Percentiles rank a stretch among this genome's conserved stretches.
These are phyloP conservation scores for Aspergillus nidulans DNA, from an alignment of 495 filamentous ascomycete species.

Conservation along the genomic window DNA sequence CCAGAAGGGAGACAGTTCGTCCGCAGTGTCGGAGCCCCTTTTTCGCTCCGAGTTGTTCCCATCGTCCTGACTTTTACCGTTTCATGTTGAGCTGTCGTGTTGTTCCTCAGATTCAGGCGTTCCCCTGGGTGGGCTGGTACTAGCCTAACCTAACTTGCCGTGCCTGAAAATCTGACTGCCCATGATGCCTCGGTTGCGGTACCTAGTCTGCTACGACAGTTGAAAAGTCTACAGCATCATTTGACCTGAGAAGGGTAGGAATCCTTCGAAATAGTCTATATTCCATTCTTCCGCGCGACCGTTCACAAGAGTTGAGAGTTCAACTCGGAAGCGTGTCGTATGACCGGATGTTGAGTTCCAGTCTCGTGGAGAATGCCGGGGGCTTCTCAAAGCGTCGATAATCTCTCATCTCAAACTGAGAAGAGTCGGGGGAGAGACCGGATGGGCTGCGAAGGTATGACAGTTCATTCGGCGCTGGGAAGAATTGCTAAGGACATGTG, in stretches of 20 bases:
- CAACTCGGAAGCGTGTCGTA: background rate
- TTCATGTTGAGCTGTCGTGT: background rate
- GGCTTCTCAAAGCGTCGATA: background rate
- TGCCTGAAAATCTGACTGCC: background rate
- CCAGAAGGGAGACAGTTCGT: background rate
- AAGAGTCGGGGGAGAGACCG: background rate
- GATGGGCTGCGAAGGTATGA: background rate
- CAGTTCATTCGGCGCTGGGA: background rate
- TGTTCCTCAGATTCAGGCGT: background rate
- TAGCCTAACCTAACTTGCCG: background rate
- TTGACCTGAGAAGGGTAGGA: background rate
- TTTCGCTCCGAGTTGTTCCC: background rate
- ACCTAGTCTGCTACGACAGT: background rate
- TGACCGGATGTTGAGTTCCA: background rate
- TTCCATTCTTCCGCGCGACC: background rate
- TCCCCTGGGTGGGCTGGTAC: background rate
- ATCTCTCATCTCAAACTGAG: background rate
- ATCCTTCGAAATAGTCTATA: background rate
- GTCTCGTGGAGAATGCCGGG: background rate
- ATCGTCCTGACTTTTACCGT: background rate
- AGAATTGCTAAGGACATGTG: background rate
- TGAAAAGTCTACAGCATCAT: background rate
- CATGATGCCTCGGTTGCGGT: background rate
- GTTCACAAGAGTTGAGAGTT: background rate
- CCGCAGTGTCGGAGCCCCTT: background rate